A percentile compares a stretch with the other conserved stretches of the same genome.
These are phyloP conservation scores for Diospyros lotus DNA, from an alignment of 148 eudicot genomes.

Conservation along the genomic window DNA sequence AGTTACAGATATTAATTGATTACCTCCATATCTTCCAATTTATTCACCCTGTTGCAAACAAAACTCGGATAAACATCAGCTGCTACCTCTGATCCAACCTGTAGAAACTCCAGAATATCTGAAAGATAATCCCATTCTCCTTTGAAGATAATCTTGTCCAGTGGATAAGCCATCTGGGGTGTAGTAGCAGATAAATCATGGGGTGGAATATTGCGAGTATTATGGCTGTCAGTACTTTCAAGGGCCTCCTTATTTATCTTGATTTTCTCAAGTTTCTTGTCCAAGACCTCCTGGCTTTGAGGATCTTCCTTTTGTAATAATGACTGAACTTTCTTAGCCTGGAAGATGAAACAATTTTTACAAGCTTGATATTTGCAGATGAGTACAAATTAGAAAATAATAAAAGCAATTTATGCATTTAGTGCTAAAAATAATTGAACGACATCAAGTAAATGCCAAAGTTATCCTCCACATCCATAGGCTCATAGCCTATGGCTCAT, in stretches of 20 bases:
- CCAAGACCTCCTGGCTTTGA: conserved; percentile 24
- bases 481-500: conserved; percentile 6
- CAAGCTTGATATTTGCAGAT: not conserved
- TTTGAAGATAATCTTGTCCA: conserved; percentile 61
- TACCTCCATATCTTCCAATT: conserved; percentile 53
- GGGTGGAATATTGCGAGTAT: conserved; percentile 61
- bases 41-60: conserved; percentile 62
- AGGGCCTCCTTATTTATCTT: conserved; percentile 53
- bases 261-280: conserved; percentile 28
- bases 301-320: conserved; percentile 30
- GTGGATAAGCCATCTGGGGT: conserved; percentile 74
- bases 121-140: conserved; percentile 79
- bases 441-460: not conserved
- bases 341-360: conserved; percentile 15
- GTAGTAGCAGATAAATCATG: conserved; percentile 62
- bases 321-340: conserved; percentile 35
- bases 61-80: conserved; percentile 57
- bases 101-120: conserved; percentile 45
- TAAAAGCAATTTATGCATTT: not conserved
- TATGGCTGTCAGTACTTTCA: conserved; percentile 30
- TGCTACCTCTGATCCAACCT: conserved; percentile 40
- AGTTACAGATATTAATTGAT: conserved; percentile 1
- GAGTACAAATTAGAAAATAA: not conserved
- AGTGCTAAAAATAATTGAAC: conserved; percentile 1
- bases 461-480: not conserved